Percentiles rank a stretch among this genome's conserved stretches.
Evolutionary conservation across 2,329 filamentous ascomycete species (phyloP).

Genomic region (Thermoascus crustaceus): DNA sequence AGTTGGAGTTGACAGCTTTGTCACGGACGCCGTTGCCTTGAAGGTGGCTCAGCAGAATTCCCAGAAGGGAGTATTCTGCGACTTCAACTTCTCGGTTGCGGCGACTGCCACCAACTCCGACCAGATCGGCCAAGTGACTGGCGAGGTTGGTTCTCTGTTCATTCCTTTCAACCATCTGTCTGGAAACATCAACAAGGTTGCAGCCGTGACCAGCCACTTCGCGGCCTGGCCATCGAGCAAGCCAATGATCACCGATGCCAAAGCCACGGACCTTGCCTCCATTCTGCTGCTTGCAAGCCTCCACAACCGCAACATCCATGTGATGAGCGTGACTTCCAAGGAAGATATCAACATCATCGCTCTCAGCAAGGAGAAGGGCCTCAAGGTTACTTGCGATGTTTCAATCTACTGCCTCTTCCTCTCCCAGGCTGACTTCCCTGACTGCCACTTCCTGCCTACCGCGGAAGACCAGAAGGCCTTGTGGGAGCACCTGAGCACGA

Average conservation of each 20-base stretch:
- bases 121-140: slow-evolving; percentile 63
- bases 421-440: slow-evolving; percentile 60
- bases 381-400: slow-evolving; percentile 74
- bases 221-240: slow-evolving; percentile 69
- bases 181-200: slow-evolving; percentile 76
- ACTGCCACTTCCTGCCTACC: slow-evolving; percentile 56
- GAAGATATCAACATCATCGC: slow-evolving; percentile 71
- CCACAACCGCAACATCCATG: slow-evolving; percentile 69
- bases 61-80: slow-evolving; percentile 60
- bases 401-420: slow-evolving; percentile 73
- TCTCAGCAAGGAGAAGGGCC: slow-evolving; percentile 70
- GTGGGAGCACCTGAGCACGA: slow-evolving; percentile 64
- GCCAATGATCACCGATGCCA: slow-evolving; percentile 73
- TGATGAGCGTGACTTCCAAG: slow-evolving; percentile 71
- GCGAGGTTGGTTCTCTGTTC: slow-evolving; percentile 71
- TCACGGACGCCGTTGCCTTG: slow-evolving; percentile 64
- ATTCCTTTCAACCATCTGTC: slow-evolving; percentile 75
- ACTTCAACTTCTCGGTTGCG: slow-evolving; percentile 72
- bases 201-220: slow-evolving; percentile 70
- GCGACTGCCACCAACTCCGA: slow-evolving; percentile 66
- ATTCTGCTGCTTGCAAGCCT: slow-evolving; percentile 69
- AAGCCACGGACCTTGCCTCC: slow-evolving; percentile 71
- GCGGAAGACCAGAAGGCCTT: slow-evolving; percentile 64
- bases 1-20: slow-evolving; percentile 61
- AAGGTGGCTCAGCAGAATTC: slow-evolving; percentile 65